These are phyloP conservation scores for Termitomyces titanicus DNA, from an alignment of 768 basidiomycete species.

Conservation along the genomic window DNA sequence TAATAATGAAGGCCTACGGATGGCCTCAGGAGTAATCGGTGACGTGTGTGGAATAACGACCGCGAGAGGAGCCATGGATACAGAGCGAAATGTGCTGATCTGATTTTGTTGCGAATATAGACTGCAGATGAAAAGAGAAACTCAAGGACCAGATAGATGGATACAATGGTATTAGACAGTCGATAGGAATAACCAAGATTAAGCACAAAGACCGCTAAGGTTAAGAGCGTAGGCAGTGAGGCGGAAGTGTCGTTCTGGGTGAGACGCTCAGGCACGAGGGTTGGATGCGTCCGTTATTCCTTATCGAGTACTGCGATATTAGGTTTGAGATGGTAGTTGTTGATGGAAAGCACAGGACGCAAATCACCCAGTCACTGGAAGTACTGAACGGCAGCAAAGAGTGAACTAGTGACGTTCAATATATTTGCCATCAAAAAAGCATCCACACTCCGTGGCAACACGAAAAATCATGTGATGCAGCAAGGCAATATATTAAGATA, in stretches of 20 bases:
- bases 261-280: neutral
- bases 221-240: neutral
- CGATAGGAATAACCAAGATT: neutral
- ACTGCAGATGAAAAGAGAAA: neutral
- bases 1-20: slow-evolving; percentile 22
- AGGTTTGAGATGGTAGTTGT: slow-evolving; percentile 6
- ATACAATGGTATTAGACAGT: slow-evolving; percentile 4
- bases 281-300: neutral
- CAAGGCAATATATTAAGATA: too few species aligned
- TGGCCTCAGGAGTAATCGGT: slow-evolving; percentile 22
- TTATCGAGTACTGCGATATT: slow-evolving; percentile 13
- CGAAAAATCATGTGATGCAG: slow-evolving; percentile 8
- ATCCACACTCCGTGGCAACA: slow-evolving; percentile 12
- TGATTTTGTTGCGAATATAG: neutral
- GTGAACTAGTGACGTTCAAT: slow-evolving; percentile 2
- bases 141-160: neutral
- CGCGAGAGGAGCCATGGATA: slow-evolving; percentile 21
- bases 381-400: slow-evolving; percentile 10
- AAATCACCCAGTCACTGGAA: slow-evolving; percentile 11
- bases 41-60: slow-evolving; percentile 28
- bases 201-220: neutral
- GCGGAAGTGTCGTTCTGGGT: neutral
- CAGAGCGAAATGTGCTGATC: neutral
- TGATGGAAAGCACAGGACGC: slow-evolving; percentile 4
- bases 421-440: slow-evolving; percentile 12